phyloP scores from a whole-genome alignment of 352 stramenopile species.

The Aphanomyces euteiches region DNA sequence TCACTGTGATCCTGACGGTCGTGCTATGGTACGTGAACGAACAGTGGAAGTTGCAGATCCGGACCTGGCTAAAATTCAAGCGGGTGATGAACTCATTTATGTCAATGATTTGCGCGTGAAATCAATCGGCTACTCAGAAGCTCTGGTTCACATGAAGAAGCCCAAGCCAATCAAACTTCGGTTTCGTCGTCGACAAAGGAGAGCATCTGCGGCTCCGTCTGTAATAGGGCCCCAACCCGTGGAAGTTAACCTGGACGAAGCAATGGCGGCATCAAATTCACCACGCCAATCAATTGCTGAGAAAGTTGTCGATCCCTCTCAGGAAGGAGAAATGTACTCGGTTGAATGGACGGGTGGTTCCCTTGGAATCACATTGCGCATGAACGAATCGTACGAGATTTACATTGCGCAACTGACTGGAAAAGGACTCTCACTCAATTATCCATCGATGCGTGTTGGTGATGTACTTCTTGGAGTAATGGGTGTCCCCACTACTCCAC shows the following conservation, averaged over 20 bases:
- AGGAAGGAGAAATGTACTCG: constrained; percentile 16
- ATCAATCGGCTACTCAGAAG: constrained; percentile 20
- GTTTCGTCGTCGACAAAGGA: constrained; percentile 4
- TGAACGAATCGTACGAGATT: constrained; percentile 22
- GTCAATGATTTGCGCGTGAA: constrained; percentile 25
- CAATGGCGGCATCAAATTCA: not conserved
- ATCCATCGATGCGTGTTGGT: not conserved
- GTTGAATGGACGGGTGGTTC: constrained; percentile 22
- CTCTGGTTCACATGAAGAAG: constrained; percentile 18
- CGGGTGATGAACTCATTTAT: constrained; percentile 19
- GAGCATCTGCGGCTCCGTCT: not conserved
- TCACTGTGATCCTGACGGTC: constrained; percentile 21
- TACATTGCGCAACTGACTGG: constrained; percentile 25
- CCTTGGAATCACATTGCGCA: constrained; percentile 25
- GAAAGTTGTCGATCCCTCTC: not conserved
- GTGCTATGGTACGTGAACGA: constrained; percentile 16
- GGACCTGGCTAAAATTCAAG: constrained; percentile 26
- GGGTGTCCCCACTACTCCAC: constrained; percentile 23
- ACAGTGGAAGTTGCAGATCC: constrained; percentile 14
- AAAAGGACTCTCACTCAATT: constrained; percentile 23
- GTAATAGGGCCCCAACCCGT: not conserved
- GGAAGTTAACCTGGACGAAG: constrained; percentile 8
- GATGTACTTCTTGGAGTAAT: constrained; percentile 21
- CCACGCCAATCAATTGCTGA: not conserved
- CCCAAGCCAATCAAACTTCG: constrained; percentile 26